Conservation (phyloP, 768 basidiomycete species). For the Trichaptum fuscoviolaceum region DNA sequence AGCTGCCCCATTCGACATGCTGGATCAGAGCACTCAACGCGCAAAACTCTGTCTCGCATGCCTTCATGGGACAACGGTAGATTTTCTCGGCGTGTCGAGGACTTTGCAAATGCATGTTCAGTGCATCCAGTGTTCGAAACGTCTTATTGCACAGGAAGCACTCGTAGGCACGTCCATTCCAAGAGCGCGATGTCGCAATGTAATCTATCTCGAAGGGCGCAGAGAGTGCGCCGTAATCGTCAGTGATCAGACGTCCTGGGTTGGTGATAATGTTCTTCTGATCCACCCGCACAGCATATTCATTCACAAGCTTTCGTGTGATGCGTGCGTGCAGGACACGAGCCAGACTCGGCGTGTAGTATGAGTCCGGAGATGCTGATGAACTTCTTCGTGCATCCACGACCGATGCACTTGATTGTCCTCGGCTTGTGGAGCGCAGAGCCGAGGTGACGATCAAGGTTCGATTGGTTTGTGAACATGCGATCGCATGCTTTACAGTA, state of each 20-base stretch:
- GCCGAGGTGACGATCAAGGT: constrained; percentile 43
- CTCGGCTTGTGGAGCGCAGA: constrained; percentile 46
- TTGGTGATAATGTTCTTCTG: constrained; percentile 46
- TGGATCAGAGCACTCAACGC: constrained; percentile 54
- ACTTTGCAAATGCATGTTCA: constrained; percentile 59
- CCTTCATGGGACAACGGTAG: constrained; percentile 38
- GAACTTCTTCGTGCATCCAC: constrained; percentile 43
- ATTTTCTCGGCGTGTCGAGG: constrained; percentile 34
- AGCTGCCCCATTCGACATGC: constrained; percentile 55
- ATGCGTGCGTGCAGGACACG: constrained; percentile 51
- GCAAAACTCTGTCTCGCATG: constrained; percentile 38
- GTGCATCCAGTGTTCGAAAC: constrained; percentile 34
- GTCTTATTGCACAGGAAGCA: constrained; percentile 55
- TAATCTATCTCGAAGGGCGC: constrained; percentile 2
- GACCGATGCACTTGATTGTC: constrained; percentile 31
- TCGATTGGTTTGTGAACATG: constrained; percentile 36
- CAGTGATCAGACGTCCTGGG: constrained; percentile 36
- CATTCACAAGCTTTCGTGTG: constrained; percentile 33
- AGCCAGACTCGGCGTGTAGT: constrained; percentile 59
- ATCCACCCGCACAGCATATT: constrained; percentile 39
- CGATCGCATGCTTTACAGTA: constrained; percentile 44
- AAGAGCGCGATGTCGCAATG: constrained; percentile 32
- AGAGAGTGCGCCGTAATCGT: neutral
- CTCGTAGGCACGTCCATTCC: constrained; percentile 45
- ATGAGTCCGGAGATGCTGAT: constrained; percentile 49